These are phyloP conservation scores for Suhomyces choctaworum DNA, from an alignment of 1,139 yeast genomes.

Conservation along the genomic window DNA sequence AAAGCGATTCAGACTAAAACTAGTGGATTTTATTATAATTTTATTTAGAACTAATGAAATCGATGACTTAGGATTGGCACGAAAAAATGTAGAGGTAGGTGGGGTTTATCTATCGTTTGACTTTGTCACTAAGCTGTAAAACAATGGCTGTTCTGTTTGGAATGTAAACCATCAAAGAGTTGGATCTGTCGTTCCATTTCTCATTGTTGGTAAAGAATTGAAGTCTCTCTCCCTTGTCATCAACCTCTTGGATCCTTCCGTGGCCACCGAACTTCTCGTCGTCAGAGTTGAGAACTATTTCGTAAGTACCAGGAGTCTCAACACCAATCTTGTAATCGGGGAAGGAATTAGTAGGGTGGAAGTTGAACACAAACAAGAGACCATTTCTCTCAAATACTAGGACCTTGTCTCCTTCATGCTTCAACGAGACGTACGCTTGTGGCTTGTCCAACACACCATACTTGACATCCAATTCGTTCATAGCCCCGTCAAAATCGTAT, in stretches of 20 bases:
- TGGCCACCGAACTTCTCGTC: constrained; percentile 78
- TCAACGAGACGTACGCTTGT: constrained; percentile 84
- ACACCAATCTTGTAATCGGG: constrained; percentile 90
- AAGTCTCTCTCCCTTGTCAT: constrained; percentile 37
- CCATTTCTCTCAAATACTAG: constrained; percentile 88
- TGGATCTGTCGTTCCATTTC: constrained; percentile 76
- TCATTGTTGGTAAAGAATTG: constrained; percentile 69
- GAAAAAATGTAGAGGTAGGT: not conserved
- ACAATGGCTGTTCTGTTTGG: constrained; percentile 84
- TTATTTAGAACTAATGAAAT: not conserved
- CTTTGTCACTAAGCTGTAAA: constrained; percentile 26
- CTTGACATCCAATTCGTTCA: constrained; percentile 73
- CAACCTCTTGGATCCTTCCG: constrained; percentile 59
- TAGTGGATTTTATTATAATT: not conserved
- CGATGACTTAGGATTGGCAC: not conserved
- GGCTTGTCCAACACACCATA: constrained; percentile 74
- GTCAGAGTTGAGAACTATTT: constrained; percentile 75
- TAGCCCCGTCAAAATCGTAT: constrained; percentile 75
- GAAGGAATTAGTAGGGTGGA: constrained; percentile 81
- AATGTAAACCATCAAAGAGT: constrained; percentile 77
- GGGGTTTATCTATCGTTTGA: not conserved
- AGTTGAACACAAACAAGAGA: constrained; percentile 79
- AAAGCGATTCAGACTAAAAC: constrained; percentile 7
- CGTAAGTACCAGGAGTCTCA: constrained; percentile 74
- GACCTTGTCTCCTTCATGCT: constrained; percentile 85